Conservation (phyloP, 768 basidiomycete genomes). For the Paxillus rubicundulus region DNA sequence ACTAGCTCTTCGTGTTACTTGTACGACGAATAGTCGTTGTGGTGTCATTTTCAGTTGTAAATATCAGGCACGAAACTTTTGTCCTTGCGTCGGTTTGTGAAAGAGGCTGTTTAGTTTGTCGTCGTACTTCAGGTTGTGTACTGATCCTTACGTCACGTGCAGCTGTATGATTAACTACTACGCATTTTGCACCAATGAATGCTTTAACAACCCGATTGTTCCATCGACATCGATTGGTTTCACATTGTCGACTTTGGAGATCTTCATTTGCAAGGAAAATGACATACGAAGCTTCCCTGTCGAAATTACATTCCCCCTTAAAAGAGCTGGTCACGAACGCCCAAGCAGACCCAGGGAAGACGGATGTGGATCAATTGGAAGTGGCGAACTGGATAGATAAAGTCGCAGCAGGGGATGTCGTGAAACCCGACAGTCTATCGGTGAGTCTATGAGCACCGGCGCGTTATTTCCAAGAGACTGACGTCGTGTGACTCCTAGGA, state of each 20-base stretch:
- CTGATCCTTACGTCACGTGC: conserved; percentile 28
- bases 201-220: conserved; percentile 17
- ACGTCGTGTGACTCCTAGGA: conserved; percentile 42
- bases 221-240: conserved; percentile 25
- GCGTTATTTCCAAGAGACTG: background rate
- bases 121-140: too few species aligned
- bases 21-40: background rate
- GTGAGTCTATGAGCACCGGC: conserved; percentile 33
- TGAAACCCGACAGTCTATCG: conserved; percentile 46
- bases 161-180: background rate
- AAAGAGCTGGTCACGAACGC: conserved; percentile 54
- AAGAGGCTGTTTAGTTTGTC: too few species aligned
- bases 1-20: conserved; percentile 5
- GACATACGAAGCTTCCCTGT: conserved; percentile 51
- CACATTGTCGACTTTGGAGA: conserved; percentile 8
- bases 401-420: conserved; percentile 48
- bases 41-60: too few species aligned
- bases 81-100: too few species aligned
- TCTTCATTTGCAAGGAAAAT: conserved; percentile 34
- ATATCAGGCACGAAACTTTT: too few species aligned
- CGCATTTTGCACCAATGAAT: conserved; percentile 11
- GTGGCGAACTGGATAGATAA: conserved; percentile 71
- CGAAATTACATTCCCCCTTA: conserved; percentile 45
- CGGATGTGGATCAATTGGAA: conserved; percentile 60
- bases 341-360: conserved; percentile 45